Evolutionary conservation across 495 filamentous ascomycete species (phyloP), one percentile per base, ranked within the genome.

Genomic region (Hyaloscypha finlandica): DNA sequence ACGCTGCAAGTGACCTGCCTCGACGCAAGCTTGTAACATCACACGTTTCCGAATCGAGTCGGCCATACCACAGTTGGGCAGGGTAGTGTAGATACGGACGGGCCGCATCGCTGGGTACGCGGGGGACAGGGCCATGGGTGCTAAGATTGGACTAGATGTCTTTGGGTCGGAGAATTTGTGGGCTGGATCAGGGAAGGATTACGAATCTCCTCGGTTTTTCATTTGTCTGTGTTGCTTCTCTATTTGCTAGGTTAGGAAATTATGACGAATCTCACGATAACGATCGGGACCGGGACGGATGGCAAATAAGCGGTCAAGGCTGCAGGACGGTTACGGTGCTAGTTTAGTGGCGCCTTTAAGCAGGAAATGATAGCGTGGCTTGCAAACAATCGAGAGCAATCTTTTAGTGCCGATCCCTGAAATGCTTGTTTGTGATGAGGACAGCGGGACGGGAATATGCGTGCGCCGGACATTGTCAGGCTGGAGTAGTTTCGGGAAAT

Each of bases 1-100:
- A 68, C 42, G 16, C 16, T 68, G 63, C 70, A 68, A 71, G 70
- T 68, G 70, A 71, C 55, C 66, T 68, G 66, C 66, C 57, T 71
- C 63, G 53, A 62, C 61, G 60, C 64, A 65, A 70, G 64, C 67
- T 68, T 70, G 71, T 63, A 67, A 61, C 62, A 63, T 42, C 52
- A 51, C 48, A 61, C 55, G 42, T 42, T 51, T 61, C 42, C 63
- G 25, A 33, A 55, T 31, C 37, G 54, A 20, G n/a, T 35, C 54
- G 51, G 9, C 11, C 61, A 63, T 65, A 42, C 11, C 31, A 62
- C 45, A 29, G 16, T 31, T 16, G 33, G 42, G 42, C 9, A 32
- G 59, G 52, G 25, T 29, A 52, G 12, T 45, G 48, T 52, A 61
- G 35, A 31, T 22, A 56, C 64, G 64, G 64, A 8, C n/a, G 31